Evolutionary conservation across 2,329 filamentous ascomycete genomes (phyloP).

Genomic region (Clarireedia sp.): DNA sequence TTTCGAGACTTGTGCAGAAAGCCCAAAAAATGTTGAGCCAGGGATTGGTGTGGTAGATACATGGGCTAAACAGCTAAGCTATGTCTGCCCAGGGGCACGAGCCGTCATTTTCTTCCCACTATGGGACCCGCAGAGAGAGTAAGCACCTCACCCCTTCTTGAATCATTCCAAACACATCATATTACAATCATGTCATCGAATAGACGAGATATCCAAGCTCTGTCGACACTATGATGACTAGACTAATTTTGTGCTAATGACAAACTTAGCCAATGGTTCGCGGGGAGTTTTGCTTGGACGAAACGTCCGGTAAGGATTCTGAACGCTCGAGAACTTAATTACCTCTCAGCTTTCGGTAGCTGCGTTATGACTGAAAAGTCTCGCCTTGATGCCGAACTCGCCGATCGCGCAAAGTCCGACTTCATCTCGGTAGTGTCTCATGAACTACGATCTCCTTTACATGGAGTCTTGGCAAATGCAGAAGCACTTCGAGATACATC

Average conservation of each 20-base stretch:
- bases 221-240: no score
- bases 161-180: not conserved
- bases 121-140: conserved; percentile 36
- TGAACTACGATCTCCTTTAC: conserved; percentile 51
- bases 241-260: not conserved
- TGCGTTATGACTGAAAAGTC: conserved; percentile 50
- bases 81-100: conserved; percentile 35
- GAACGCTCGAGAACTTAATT: conserved; percentile 38
- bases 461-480: conserved; percentile 47
- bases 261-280: conserved; percentile 34
- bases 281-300: conserved; percentile 42
- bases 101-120: conserved; percentile 40
- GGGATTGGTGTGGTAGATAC: conserved; percentile 8
- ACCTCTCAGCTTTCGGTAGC: conserved; percentile 42
- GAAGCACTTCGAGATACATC: conserved; percentile 43
- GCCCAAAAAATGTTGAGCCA: not conserved
- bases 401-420: conserved; percentile 40
- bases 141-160: not conserved
- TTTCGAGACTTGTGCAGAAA: not conserved
- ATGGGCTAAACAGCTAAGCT: conserved; percentile 11
- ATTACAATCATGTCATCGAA: no score
- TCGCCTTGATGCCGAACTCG: conserved; percentile 35
- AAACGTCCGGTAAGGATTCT: conserved; percentile 35
- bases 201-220: no score
- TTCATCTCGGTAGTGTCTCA: conserved; percentile 53